Evolutionary conservation across 2,329 filamentous ascomycete species (phyloP), one percentile per base, ranked within the genome.

Genomic region (Onygenales sp.): DNA sequence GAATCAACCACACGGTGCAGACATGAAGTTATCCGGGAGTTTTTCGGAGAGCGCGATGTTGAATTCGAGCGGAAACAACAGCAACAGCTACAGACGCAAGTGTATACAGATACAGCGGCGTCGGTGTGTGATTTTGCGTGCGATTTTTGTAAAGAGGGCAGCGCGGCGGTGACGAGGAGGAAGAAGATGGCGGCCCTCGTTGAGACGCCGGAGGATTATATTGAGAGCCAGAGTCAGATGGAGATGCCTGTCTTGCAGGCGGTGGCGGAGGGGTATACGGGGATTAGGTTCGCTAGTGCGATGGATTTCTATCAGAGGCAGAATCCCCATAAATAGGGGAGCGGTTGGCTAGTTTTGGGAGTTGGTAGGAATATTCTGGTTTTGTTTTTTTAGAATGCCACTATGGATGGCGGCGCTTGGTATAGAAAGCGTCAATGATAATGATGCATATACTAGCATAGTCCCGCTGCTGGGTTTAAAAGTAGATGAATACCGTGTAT

Each of bases 1-100:
- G 92, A 97, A 69, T 81, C 81, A 53, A 86, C 83, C 0, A 76
- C 74, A 9, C 72, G 73, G 9, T 97, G 92, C 64, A 79, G 90
- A 47, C 92, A 97, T 64, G 77, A 80, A 47, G 68, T 84, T 27
- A 88, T 95, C 52, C 84, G 82, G 58, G 77, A 78, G 49, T 92
- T 93, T 64, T 95, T 93, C 70, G 87, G 86, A 2, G 87, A 92
- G 65, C 67, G 66, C 64, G 59, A 59, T 31, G 60, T 63, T 2
- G 66, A 69, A 47, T 55, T 70, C 6, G 66, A 68, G 6, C 58
- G 61, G 45, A 42, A 48, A 36, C 57, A 57, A 11, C 56, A 54
- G n/a, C 54, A 59, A 46, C 54, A 54, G 13, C 61, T 63, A 39
- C 39, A 39, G 40, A 40, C 42, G 11, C 45, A 49, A 8, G 44